phyloP scores from a whole-genome alignment of 805 yeast genomes.

The Ogataea henricii region DNA sequence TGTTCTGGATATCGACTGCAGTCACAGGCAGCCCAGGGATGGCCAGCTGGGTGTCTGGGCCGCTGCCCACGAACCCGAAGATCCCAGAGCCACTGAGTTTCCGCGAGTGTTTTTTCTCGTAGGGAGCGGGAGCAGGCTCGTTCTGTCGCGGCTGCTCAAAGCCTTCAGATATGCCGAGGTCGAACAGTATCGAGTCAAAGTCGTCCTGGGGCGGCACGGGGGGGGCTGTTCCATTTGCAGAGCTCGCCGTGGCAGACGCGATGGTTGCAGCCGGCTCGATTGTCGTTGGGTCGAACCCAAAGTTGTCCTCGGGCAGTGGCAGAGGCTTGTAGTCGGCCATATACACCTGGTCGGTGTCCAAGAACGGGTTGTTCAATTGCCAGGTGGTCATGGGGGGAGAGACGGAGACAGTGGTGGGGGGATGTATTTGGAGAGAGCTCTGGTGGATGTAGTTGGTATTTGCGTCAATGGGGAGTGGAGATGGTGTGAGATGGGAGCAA shows the following conservation, averaged over 20 bases:
- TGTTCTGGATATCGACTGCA: slow-evolving; percentile 26
- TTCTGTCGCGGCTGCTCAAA: slow-evolving; percentile 10
- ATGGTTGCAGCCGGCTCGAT: slow-evolving; percentile 26
- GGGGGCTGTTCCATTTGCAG: slow-evolving; percentile 3
- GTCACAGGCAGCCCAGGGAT: slow-evolving; percentile 49
- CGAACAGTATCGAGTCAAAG: slow-evolving; percentile 33
- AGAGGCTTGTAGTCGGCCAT: slow-evolving; percentile 37
- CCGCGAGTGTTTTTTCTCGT: slow-evolving; percentile 48
- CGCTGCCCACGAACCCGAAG: slow-evolving; percentile 65
- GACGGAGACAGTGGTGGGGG: neutral
- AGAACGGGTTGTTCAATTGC: slow-evolving; percentile 28
- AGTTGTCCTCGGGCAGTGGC: slow-evolving; percentile 56
- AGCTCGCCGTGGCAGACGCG: slow-evolving; percentile 11
- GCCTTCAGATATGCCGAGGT: slow-evolving; percentile 39
- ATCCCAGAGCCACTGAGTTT: slow-evolving; percentile 79
- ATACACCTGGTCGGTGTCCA: slow-evolving; percentile 38
- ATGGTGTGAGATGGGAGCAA: neutral
- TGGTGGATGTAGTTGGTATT: too few species aligned
- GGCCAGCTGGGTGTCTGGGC: slow-evolving; percentile 57
- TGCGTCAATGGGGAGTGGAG: too few species aligned
- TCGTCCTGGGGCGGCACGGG: slow-evolving; percentile 23
- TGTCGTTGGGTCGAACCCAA: slow-evolving; percentile 38
- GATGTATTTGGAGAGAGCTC: neutral
- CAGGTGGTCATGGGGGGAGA: slow-evolving; percentile 19
- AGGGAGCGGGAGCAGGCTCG: slow-evolving; percentile 3